Base-by-base conservation (phyloP, 2,329 filamentous ascomycete species). In the Aureobasidium sp. region DNA sequence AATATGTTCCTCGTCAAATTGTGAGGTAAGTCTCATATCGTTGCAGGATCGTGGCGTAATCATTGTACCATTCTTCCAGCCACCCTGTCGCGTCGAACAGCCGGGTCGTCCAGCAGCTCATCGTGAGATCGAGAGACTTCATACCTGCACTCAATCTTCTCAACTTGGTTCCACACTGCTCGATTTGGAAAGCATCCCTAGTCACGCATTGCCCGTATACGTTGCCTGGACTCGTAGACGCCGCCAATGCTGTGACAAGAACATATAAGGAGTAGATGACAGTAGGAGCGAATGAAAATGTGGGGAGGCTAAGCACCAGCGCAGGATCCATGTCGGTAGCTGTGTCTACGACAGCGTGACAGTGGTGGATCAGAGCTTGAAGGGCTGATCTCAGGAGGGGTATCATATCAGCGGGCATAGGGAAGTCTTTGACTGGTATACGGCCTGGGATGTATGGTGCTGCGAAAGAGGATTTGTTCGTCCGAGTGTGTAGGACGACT, bases 391-490 rank as follows among this genome's bases (percentile, higher is more conserved):
- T 29, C n/a, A 54, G 25, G 3, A 38, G 60, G 10, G 27, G 38
- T 11, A 63, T 70, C 7, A 74, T 65, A 4, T 58, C 25, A 3
- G 38, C 29, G 6, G 74, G 73, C 33, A 66, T 56, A 11, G 73
- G 73, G 42, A 74, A 71, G 54, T 76, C 74, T 5, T 69, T 70
- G 33, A 71, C 63, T 15, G 71, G 70, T 11, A 76, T 66, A 8
- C 68, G 72, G 33, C 74, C 72, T 4, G 73, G 66, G 18, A 75
- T 38, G 61, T 70, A 76, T 13, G 74, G 74, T 18, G 73, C 74
- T 5, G 73, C 67, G 53, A 75, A 76, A 20, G 67, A 70, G 3
- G 67, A 55, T 55, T 73, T 72, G 61, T 76, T 76, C 0, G 72
- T 74, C 15, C 67, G 10, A 6, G 74, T 76, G 48, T 76, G 72